Conservation (phyloP, 176 grass and related monocot species). For the Saccharum spontaneum region DNA sequence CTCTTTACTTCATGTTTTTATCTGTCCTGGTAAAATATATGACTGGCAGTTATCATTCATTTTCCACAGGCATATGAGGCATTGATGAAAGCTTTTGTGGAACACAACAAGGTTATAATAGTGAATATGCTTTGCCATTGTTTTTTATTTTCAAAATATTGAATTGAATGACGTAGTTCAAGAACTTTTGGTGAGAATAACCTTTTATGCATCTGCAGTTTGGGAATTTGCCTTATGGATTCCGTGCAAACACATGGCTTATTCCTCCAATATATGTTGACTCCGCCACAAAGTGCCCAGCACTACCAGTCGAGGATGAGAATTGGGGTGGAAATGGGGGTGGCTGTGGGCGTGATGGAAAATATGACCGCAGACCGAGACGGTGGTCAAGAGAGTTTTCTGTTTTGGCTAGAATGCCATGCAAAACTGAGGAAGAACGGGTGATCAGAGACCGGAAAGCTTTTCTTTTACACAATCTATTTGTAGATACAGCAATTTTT, state of each 20-base stretch:
- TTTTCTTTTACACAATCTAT: conserved; percentile 90
- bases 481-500: conserved; percentile 91
- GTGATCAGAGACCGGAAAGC: conserved; percentile 89
- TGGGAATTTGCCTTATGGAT: conserved; percentile 96
- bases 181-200: conserved; percentile 3
- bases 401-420: conserved; percentile 67
- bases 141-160: conserved; percentile 18
- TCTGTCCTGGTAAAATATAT: not conserved
- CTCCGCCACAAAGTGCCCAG: conserved; percentile 46
- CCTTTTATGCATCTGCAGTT: conserved; percentile 57
- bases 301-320: conserved; percentile 76
- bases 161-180: conserved; percentile 5
- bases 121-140: conserved; percentile 1
- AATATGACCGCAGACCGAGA: conserved; percentile 52
- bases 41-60: conserved; percentile 11
- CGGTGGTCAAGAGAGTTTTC: conserved; percentile 84
- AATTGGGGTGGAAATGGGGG: conserved; percentile 87
- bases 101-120: conserved; percentile 81
- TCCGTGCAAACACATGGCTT: conserved; percentile 99
- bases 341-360: conserved; percentile 63
- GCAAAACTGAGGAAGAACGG: conserved; percentile 90
- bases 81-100: conserved; percentile 89
- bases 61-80: conserved; percentile 66
- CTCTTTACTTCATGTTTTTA: not conserved
- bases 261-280: conserved; percentile 75